phyloP scores from a whole-genome alignment of 306 rosid genomes.

The Pterocarpus santalinus region DNA sequence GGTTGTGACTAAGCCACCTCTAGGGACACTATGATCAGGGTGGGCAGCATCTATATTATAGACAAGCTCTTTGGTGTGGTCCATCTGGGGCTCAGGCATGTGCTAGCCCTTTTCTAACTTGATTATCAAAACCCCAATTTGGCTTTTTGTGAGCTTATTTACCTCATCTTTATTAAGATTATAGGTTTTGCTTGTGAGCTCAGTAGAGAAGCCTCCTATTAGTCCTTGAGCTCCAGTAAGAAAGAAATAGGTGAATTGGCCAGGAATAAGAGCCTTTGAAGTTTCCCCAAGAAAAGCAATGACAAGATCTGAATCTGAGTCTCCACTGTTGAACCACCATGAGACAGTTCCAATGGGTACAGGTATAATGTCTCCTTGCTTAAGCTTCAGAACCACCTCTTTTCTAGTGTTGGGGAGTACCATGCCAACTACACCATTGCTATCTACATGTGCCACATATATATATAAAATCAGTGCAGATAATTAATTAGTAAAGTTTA shows the following conservation, averaged over 20 bases:
- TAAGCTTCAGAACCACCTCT: conserved; percentile 61
- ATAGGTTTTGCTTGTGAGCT: conserved; percentile 50
- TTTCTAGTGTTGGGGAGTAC: conserved; percentile 37
- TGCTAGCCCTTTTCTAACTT: conserved; percentile 39
- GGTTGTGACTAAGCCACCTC: conserved; percentile 47
- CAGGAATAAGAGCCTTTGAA: conserved; percentile 50
- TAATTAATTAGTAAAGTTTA: too few relatives aligned
- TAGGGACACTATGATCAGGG: conserved; percentile 28
- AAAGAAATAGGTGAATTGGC: conserved; percentile 61
- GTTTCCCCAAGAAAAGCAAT: conserved; percentile 66
- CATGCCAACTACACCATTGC: conserved; percentile 62
- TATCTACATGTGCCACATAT: conserved; percentile 42
- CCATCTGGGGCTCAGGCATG: conserved; percentile 53
- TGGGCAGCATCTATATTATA: conserved; percentile 49
- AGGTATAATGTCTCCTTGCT: too few relatives aligned
- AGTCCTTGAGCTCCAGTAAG: conserved; percentile 55
- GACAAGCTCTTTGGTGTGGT: conserved; percentile 41
- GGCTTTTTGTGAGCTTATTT: conserved; percentile 54
- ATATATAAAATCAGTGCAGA: too few relatives aligned
- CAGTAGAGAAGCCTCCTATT: conserved; percentile 57
- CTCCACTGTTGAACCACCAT: too few relatives aligned
- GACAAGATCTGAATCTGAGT: too few relatives aligned
- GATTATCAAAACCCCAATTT: conserved; percentile 50
- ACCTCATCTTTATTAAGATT: conserved; percentile 46
- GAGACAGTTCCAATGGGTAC: too few relatives aligned